Evolutionary conservation across 2,329 filamentous ascomycete genomes (phyloP).

Genomic region (Aspergillus candidus): DNA sequence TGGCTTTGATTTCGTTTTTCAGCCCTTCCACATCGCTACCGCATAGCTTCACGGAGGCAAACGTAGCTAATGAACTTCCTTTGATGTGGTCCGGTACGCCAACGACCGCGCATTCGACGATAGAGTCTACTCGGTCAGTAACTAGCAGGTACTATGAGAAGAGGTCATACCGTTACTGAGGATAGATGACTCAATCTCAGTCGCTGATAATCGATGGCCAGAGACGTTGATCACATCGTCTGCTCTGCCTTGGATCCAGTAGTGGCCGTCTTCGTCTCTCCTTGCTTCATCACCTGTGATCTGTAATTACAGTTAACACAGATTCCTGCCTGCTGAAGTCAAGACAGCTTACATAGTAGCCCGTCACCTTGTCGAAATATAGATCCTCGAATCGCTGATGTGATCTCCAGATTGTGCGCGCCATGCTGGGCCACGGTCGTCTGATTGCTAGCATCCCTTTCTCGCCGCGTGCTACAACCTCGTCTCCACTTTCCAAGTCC

Average conservation of each 20-base stretch:
- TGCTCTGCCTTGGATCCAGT: slow-evolving; percentile 94
- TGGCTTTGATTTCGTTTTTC: too few relatives aligned
- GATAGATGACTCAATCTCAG: slow-evolving; percentile 92
- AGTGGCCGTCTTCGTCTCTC: slow-evolving; percentile 90
- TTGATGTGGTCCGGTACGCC: slow-evolving; percentile 84
- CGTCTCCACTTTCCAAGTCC: slow-evolving; percentile 77
- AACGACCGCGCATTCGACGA: slow-evolving; percentile 87
- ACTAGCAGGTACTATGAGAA: too few relatives aligned
- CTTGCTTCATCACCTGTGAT: slow-evolving; percentile 67
- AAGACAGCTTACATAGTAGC: slow-evolving; percentile 69
- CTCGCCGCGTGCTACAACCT: too few relatives aligned
- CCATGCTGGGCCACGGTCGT: slow-evolving; percentile 94
- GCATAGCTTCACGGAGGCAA: slow-evolving; percentile 70
- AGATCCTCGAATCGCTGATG: slow-evolving; percentile 97
- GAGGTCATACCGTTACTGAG: slow-evolving; percentile 62
- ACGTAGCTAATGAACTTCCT: slow-evolving; percentile 89
- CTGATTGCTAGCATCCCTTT: slow-evolving; percentile 53
- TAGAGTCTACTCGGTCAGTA: slow-evolving; percentile 18
- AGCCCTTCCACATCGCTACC: too few relatives aligned
- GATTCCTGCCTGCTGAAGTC: too few relatives aligned
- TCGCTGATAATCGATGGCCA: slow-evolving; percentile 85
- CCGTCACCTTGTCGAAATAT: slow-evolving; percentile 85
- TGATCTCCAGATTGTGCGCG: slow-evolving; percentile 86
- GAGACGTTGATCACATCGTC: slow-evolving; percentile 96
- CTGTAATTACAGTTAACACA: slow-evolving; percentile 11